phyloP scores from a whole-genome alignment of 768 basidiomycete genomes.

The Paxillus ammoniavirescens region DNA sequence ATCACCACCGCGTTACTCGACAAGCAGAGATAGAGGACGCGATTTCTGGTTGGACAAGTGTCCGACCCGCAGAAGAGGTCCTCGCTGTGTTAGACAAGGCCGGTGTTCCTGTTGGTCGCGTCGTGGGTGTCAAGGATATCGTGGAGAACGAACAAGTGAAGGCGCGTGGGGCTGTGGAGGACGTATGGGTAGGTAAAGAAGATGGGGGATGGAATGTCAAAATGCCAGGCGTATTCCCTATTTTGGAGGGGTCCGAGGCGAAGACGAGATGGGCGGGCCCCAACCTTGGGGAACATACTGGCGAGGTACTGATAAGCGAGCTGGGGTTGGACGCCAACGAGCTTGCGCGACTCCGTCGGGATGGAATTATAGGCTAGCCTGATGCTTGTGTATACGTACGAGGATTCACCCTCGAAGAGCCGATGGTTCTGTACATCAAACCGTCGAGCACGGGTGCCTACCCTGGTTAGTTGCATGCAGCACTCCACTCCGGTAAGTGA shows the following conservation, averaged over 20 bases:
- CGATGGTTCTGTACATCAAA: background rate
- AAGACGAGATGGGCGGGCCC: conserved; percentile 69
- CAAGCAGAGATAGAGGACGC: conserved; percentile 57
- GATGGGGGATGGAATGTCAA: conserved; percentile 59
- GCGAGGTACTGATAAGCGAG: conserved; percentile 44
- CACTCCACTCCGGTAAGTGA: no score
- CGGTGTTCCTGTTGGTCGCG: conserved; percentile 63
- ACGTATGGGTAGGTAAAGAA: conserved; percentile 49
- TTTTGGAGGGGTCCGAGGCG: conserved; percentile 56
- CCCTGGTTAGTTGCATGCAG: no score
- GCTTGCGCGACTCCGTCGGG: conserved; percentile 37
- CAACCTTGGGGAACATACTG: conserved; percentile 59
- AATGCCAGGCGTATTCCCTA: conserved; percentile 64
- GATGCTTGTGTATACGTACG: background rate
- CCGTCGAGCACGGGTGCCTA: background rate
- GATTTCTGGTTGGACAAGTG: conserved; percentile 58
- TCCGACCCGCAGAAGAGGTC: conserved; percentile 52
- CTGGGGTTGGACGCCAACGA: conserved; percentile 39
- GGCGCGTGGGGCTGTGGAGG: conserved; percentile 55
- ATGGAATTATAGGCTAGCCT: conserved; percentile 38
- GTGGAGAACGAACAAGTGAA: conserved; percentile 54
- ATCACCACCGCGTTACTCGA: conserved; percentile 41
- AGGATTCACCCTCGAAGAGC: background rate
- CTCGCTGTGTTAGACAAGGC: conserved; percentile 46
- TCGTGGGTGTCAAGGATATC: conserved; percentile 61